Evolutionary conservation across 441 rosid genomes (phyloP).

Genomic region (Biscutella laevigata): DNA sequence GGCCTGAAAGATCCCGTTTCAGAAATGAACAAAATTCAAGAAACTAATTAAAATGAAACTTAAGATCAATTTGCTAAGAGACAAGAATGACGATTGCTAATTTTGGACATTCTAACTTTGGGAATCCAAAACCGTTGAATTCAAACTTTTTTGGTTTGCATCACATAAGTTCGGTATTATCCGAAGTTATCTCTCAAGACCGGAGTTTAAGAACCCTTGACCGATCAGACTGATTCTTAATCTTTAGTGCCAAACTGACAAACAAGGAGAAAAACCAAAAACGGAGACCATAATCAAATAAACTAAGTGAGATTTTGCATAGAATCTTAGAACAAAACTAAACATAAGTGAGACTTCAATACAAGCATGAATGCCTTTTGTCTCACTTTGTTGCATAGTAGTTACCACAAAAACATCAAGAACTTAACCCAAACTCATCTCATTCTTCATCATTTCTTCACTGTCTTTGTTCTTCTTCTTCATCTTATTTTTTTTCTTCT

Average conservation of each 20-base stretch:
- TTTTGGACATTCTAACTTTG: slow-evolving; percentile 20
- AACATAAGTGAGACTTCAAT: slow-evolving; percentile 15
- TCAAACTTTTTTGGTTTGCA: slow-evolving; percentile 7
- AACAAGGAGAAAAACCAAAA: background rate
- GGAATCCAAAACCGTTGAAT: slow-evolving; percentile 5
- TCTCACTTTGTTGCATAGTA: slow-evolving; percentile 14
- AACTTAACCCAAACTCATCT: background rate
- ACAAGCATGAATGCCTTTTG: slow-evolving; percentile 19
- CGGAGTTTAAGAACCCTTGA: background rate
- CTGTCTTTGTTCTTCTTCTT: slow-evolving; percentile 46
- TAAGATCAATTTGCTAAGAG: slow-evolving; percentile 16
- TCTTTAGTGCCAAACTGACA: background rate
- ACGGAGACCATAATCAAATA: background rate
- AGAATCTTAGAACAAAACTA: background rate
- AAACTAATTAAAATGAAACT: background rate
- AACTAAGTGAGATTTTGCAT: background rate
- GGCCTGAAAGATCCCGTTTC: background rate
- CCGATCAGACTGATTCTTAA: background rate
- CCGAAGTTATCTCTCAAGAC: background rate
- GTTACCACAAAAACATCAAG: slow-evolving; percentile 14
- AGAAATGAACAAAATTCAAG: slow-evolving; percentile 8
- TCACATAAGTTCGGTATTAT: slow-evolving; percentile 9
- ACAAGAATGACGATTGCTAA: slow-evolving; percentile 15
- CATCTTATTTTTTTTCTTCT: slow-evolving; percentile 41
- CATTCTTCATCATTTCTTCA: slow-evolving; percentile 30